These are phyloP conservation scores for Penicillium thymicola DNA, from an alignment of 2,329 filamentous ascomycete genomes.

Conservation along the genomic window DNA sequence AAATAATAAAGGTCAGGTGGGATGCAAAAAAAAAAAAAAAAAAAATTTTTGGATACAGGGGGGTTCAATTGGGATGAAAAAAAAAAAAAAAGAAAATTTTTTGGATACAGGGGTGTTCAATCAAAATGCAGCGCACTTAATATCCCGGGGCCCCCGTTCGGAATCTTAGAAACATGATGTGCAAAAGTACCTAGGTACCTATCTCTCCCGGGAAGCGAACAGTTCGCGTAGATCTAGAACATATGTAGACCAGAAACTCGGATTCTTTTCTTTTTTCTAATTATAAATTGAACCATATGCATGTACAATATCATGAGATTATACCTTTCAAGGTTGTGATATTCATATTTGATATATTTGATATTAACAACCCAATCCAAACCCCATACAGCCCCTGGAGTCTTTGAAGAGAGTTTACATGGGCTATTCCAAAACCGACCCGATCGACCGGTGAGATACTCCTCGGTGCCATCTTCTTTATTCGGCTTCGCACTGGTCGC, in stretches of 20 bases:
- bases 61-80: background rate
- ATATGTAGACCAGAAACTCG: background rate
- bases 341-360: background rate
- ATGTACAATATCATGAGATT: background rate
- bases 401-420: background rate
- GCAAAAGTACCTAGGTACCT: constrained; percentile 12
- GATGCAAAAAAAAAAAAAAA: background rate
- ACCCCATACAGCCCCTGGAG: background rate
- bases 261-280: background rate
- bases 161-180: background rate
- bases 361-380: background rate
- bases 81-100: background rate
- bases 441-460: background rate
- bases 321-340: background rate
- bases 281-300: background rate
- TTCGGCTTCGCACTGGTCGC: constrained; percentile 19
- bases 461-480: background rate
- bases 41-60: background rate
- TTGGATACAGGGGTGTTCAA: background rate
- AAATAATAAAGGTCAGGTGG: constrained; percentile 3
- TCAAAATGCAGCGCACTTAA: background rate
- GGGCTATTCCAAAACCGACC: background rate
- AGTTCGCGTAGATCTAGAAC: constrained; percentile 7
- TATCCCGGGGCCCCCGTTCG: background rate
- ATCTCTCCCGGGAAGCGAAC: background rate